These are phyloP conservation scores for Sabuloglossum arenarium DNA, from an alignment of 495 filamentous ascomycete species.

Conservation along the genomic window DNA sequence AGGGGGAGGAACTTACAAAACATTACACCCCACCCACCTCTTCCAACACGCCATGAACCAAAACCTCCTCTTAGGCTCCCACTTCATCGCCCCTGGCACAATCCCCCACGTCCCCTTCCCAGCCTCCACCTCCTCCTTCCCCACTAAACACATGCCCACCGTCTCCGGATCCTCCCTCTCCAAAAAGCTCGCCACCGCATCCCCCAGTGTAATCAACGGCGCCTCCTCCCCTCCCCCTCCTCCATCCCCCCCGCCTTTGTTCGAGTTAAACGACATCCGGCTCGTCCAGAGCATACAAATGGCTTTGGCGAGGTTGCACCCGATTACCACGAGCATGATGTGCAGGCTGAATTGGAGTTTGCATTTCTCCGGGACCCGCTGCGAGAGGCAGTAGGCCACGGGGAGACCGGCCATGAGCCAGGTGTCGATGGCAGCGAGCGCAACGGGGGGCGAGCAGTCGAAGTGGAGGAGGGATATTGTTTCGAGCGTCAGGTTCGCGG, in stretches of 20 bases:
- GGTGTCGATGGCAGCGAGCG: not conserved
- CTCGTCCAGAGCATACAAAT: conserved; percentile 18
- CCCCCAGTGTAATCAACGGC: conserved; percentile 28
- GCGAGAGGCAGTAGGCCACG: conserved; percentile 23
- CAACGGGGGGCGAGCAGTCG: not conserved
- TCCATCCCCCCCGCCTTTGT: too few relatives aligned
- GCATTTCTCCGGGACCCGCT: conserved; percentile 17
- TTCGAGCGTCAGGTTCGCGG: not conserved
- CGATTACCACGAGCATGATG: conserved; percentile 21
- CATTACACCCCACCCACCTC: conserved; percentile 9
- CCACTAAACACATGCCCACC: conserved; percentile 13
- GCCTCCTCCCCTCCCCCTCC: conserved; percentile 6
- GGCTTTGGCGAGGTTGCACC: conserved; percentile 21
- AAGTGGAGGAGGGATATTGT: conserved; percentile 4
- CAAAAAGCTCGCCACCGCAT: conserved; percentile 29
- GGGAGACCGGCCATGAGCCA: conserved; percentile 8
- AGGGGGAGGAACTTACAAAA: conserved; percentile 7
- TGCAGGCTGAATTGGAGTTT: conserved; percentile 21
- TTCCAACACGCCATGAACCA: conserved; percentile 7
- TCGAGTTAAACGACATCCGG: too few relatives aligned
- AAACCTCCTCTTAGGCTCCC: conserved; percentile 3
- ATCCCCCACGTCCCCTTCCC: not conserved
- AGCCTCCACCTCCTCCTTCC: conserved; percentile 8
- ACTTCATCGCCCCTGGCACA: not conserved
- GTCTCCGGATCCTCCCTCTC: conserved; percentile 20